A percentile compares a stretch with the other conserved stretches of the same genome.
Evolutionary conservation across 371 early-diverging fungal species (phyloP).

Genomic region (Dichotomocladium elegans): DNA sequence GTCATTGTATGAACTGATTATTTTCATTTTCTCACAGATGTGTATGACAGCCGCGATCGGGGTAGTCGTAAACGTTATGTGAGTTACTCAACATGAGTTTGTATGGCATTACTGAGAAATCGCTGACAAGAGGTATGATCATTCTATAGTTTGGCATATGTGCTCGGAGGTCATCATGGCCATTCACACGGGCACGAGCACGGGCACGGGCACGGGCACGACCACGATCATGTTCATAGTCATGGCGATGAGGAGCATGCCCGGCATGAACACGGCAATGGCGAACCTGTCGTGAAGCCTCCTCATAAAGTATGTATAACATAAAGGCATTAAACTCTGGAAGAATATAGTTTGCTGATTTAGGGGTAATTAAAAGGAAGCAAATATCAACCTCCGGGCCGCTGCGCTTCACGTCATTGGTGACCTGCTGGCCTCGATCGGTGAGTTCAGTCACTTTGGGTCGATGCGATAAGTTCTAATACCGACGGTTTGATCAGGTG

Average conservation of each 20-base stretch:
- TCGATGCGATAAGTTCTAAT: not conserved
- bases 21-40: slow-evolving; percentile 49
- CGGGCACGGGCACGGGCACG: slow-evolving; percentile 13
- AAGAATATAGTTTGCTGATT: slow-evolving; percentile 17
- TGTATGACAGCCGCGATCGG: slow-evolving; percentile 69
- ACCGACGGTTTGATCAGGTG: too few species aligned
- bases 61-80: slow-evolving; percentile 76
- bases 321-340: too few species aligned
- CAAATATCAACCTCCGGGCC: slow-evolving; percentile 71
- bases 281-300: not conserved
- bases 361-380: slow-evolving; percentile 43
- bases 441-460: slow-evolving; percentile 12
- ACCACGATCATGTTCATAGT: slow-evolving; percentile 23
- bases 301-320: slow-evolving; percentile 13
- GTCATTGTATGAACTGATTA: not conserved
- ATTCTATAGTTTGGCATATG: slow-evolving; percentile 36
- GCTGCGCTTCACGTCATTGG: slow-evolving; percentile 84
- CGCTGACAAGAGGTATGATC: not conserved
- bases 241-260: slow-evolving; percentile 26
- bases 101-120: not conserved
- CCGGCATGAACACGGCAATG: not conserved
- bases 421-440: slow-evolving; percentile 81
- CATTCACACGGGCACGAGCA: slow-evolving; percentile 35
- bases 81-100: slow-evolving; percentile 26
- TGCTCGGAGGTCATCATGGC: slow-evolving; percentile 48